Percentiles rank a stretch among this genome's conserved stretches.
These are phyloP conservation scores for Microbotryum scabiosae DNA, from an alignment of 1,284 basidiomycete genomes.

Conservation along the genomic window DNA sequence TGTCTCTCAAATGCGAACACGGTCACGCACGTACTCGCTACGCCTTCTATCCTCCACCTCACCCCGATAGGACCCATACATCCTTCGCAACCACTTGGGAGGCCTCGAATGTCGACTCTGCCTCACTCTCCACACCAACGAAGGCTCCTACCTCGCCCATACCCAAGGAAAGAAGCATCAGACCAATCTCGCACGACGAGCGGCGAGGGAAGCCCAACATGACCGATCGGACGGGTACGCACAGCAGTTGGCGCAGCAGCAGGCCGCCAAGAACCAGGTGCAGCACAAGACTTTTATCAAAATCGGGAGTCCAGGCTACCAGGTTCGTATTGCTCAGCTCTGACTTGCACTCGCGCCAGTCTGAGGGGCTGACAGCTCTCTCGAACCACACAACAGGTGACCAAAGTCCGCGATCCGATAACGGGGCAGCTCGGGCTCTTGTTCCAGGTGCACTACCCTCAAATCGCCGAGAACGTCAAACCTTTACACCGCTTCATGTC, in stretches of 20 bases:
- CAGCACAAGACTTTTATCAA: slow-evolving; percentile 92
- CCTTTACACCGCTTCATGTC: slow-evolving; percentile 94
- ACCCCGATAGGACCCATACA: slow-evolving; percentile 78
- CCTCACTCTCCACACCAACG: slow-evolving; percentile 95
- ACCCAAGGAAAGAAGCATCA: slow-evolving; percentile 99
- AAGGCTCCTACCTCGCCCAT: slow-evolving; percentile 97
- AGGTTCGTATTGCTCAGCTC: too few species aligned
- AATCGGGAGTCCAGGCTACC: slow-evolving; percentile 91
- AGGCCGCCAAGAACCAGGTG: slow-evolving; percentile 50
- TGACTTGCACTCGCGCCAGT: too few species aligned
- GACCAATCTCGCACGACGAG: slow-evolving; percentile 86
- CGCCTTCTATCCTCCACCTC: neutral
- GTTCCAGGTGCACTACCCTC: slow-evolving; percentile 91
- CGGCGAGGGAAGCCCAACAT: slow-evolving; percentile 90
- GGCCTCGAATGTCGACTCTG: slow-evolving; percentile 97
- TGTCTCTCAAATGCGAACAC: neutral
- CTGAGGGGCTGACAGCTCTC: neutral
- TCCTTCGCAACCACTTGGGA: slow-evolving; percentile 92
- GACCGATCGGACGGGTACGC: slow-evolving; percentile 31
- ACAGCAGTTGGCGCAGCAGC: slow-evolving; percentile 69
- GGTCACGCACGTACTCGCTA: neutral
- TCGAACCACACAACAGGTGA: slow-evolving; percentile 41
- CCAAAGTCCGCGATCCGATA: slow-evolving; percentile 46
- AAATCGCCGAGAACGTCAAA: slow-evolving; percentile 67
- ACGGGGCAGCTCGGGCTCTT: slow-evolving; percentile 67